phyloP scores from a whole-genome alignment of 371 early-diverging fungal species.

The Fennellomyces sp. region DNA sequence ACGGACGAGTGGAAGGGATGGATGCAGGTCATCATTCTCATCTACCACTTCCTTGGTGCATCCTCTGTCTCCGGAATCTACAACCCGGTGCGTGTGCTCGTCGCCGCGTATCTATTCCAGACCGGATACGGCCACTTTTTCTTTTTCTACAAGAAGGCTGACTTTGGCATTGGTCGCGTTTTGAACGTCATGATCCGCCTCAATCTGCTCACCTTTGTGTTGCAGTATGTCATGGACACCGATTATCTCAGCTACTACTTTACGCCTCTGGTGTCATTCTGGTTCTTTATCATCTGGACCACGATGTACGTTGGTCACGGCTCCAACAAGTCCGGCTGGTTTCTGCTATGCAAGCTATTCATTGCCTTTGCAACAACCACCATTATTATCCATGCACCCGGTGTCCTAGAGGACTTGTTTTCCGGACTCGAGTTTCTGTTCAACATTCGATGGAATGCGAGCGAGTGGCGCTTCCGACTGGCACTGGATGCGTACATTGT shows the following conservation, averaged over 20 bases:
- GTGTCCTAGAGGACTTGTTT: slow-evolving; percentile 47
- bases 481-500: slow-evolving; percentile 64
- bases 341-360: slow-evolving; percentile 55
- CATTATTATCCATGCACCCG: slow-evolving; percentile 40
- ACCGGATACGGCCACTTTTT: slow-evolving; percentile 81
- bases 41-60: slow-evolving; percentile 74
- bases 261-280: slow-evolving; percentile 73
- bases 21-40: slow-evolving; percentile 82
- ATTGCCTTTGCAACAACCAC: slow-evolving; percentile 36
- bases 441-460: slow-evolving; percentile 58
- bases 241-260: slow-evolving; percentile 77
- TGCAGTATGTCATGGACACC: slow-evolving; percentile 70
- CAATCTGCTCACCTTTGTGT: slow-evolving; percentile 67
- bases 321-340: slow-evolving; percentile 43
- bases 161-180: slow-evolving; percentile 64
- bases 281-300: slow-evolving; percentile 68
- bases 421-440: slow-evolving; percentile 31
- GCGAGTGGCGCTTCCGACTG: slow-evolving; percentile 73
- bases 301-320: slow-evolving; percentile 60
- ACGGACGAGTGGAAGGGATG: slow-evolving; percentile 90
- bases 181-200: slow-evolving; percentile 66
- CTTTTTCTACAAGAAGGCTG: slow-evolving; percentile 70
- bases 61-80: slow-evolving; percentile 65
- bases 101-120: slow-evolving; percentile 79
- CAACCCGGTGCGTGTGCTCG: slow-evolving; percentile 71